phyloP scores from a whole-genome alignment of 83 land plant species.

The Diphasiastrum complanatum region DNA sequence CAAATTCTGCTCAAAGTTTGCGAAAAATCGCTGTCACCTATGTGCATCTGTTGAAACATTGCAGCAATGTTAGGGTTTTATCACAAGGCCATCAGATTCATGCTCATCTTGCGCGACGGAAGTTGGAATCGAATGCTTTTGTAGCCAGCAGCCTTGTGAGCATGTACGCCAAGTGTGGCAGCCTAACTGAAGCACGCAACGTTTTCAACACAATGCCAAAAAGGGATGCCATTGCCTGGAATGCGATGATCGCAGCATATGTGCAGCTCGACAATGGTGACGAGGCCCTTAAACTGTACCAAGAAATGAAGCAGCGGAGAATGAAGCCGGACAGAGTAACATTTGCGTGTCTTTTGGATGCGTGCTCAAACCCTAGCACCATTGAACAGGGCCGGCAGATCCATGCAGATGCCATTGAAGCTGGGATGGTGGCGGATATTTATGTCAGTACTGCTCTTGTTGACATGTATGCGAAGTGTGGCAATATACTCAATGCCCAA shows the following conservation, averaged over 20 bases:
- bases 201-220: not conserved
- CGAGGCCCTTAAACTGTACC: not conserved
- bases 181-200: not conserved
- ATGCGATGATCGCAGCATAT: conserved; percentile 7
- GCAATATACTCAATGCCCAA: not conserved
- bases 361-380: not conserved
- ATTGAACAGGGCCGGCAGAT: not conserved
- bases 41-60: not conserved
- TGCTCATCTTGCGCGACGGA: not conserved
- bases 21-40: no score
- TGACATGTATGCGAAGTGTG: conserved; percentile 3
- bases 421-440: not conserved
- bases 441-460: not conserved
- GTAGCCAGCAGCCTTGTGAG: not conserved
- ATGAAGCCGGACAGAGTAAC: not conserved
- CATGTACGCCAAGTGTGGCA: conserved; percentile 12
- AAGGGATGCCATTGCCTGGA: conserved; percentile 4
- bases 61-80: not conserved
- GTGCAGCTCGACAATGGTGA: not conserved
- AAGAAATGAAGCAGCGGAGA: not conserved
- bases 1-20: no score
- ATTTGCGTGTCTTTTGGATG: conserved; percentile 2
- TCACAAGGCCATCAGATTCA: not conserved
- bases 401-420: not conserved
- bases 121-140: not conserved